phyloP scores from a whole-genome alignment of 805 yeast species.

The Naumovozyma castellii region DNA sequence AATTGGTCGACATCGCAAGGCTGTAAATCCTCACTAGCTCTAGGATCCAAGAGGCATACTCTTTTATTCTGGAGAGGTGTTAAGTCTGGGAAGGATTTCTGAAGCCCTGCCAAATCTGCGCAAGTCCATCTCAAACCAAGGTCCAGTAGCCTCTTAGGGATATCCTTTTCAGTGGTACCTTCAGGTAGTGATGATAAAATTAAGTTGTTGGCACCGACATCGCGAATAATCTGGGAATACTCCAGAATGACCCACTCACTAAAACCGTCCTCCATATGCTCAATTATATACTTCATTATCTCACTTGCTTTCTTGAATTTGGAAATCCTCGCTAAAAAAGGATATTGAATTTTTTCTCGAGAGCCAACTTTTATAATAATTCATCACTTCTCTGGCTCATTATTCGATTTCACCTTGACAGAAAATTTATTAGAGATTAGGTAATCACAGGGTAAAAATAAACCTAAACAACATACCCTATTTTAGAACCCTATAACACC shows the following conservation, averaged over 20 bases:
- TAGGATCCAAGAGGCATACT: slow-evolving; percentile 84
- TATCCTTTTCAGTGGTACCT: slow-evolving; percentile 47
- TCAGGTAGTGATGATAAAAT: slow-evolving; percentile 67
- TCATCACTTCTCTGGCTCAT: too few species aligned
- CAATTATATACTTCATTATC: slow-evolving; percentile 80
- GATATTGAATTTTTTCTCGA: too few species aligned
- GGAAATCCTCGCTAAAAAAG: too few species aligned
- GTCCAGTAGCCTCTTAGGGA: slow-evolving; percentile 51
- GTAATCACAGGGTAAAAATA: too few species aligned
- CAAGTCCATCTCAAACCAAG: slow-evolving; percentile 78
- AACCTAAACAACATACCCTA: too few species aligned
- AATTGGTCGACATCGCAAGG: slow-evolving; percentile 60
- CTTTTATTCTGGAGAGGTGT: slow-evolving; percentile 36
- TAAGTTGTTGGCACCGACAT: slow-evolving; percentile 70
- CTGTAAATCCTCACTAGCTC: slow-evolving; percentile 61
- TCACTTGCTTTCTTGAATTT: too few species aligned
- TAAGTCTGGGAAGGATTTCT: slow-evolving; percentile 34
- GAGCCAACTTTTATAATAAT: too few species aligned
- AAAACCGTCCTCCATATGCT: slow-evolving; percentile 96
- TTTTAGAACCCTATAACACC: too few species aligned
- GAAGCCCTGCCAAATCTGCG: slow-evolving; percentile 48
- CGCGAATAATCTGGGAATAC: slow-evolving; percentile 71
- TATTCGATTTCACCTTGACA: too few species aligned
- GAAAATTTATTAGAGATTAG: too few species aligned
- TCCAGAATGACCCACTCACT: slow-evolving; percentile 93